Evolutionary conservation across 306 rosid species (phyloP).

Genomic region (Citrullus mucosospermus): DNA sequence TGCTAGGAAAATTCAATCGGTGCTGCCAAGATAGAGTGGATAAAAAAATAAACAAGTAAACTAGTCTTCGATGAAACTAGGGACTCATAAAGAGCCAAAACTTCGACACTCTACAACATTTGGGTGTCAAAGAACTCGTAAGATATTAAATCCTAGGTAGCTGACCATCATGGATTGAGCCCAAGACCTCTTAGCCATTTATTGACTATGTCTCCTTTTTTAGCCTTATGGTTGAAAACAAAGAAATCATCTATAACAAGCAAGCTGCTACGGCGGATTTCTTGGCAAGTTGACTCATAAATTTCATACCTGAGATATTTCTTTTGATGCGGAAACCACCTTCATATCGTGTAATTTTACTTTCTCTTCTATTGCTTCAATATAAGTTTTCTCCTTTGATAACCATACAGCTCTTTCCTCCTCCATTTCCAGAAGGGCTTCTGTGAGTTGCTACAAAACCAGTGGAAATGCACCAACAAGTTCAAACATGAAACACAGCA

Average conservation of each 20-base stretch:
- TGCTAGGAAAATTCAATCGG: neutral
- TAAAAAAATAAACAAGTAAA: neutral
- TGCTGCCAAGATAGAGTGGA: neutral
- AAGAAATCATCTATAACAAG: neutral
- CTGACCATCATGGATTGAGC: no score
- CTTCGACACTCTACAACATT: no score
- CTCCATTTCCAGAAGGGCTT: conserved; percentile 81
- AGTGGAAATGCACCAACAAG: neutral
- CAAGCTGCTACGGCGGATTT: neutral
- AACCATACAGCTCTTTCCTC: conserved; percentile 88
- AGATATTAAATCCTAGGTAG: no score
- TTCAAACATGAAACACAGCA: neutral
- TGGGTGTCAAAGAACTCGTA: no score
- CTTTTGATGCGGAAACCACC: conserved; percentile 35
- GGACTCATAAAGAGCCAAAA: neutral
- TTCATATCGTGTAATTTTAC: conserved; percentile 31
- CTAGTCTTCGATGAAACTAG: neutral
- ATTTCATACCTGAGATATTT: conserved; percentile 40
- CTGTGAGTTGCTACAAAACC: conserved; percentile 63
- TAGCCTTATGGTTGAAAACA: neutral
- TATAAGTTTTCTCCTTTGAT: conserved; percentile 59
- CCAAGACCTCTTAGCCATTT: no score
- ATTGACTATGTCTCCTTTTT: no score
- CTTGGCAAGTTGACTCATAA: neutral
- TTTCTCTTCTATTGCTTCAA: conserved; percentile 56